These are phyloP conservation scores for Wickerhamiella slavikovae DNA, from an alignment of 805 yeast genomes.

Conservation along the genomic window DNA sequence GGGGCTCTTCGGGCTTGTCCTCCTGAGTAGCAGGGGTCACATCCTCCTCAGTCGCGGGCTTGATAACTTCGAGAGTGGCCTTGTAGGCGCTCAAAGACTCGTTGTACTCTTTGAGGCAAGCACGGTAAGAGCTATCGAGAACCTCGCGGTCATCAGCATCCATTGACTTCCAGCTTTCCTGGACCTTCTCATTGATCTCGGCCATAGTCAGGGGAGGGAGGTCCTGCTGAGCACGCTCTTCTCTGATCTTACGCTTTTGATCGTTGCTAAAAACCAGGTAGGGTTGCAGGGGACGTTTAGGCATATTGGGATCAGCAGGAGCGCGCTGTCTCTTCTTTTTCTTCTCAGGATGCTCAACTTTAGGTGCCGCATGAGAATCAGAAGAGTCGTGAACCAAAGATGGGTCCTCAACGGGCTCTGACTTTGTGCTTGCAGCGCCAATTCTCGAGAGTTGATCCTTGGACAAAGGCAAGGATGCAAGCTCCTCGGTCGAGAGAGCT, in stretches of 20 bases:
- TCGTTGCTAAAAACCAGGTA: slow-evolving; percentile 62
- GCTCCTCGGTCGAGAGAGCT: slow-evolving; percentile 26
- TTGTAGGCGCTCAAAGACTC: not conserved
- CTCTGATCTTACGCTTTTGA: slow-evolving; percentile 48
- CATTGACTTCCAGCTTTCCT: slow-evolving; percentile 54
- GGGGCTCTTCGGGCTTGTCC: too few relatives aligned
- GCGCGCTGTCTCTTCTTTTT: slow-evolving; percentile 30
- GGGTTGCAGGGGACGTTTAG: slow-evolving; percentile 82
- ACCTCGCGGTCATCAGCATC: not conserved
- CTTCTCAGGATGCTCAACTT: slow-evolving; percentile 1
- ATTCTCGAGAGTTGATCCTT: slow-evolving; percentile 16
- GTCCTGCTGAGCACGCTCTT: slow-evolving; percentile 40
- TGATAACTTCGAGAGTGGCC: slow-evolving; percentile 12
- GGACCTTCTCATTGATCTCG: slow-evolving; percentile 61
- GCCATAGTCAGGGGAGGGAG: slow-evolving; percentile 46
- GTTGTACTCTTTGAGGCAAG: not conserved
- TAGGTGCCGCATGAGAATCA: slow-evolving; percentile 4
- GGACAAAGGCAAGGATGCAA: slow-evolving; percentile 19
- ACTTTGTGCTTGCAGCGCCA: slow-evolving; percentile 5
- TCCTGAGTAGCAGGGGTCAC: slow-evolving; percentile 13
- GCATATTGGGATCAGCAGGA: slow-evolving; percentile 74
- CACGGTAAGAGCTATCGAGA: not conserved
- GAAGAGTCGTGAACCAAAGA: slow-evolving; percentile 4
- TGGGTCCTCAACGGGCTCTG: slow-evolving; percentile 8
- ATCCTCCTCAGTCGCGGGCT: slow-evolving; percentile 30